Percentiles rank a stretch among this genome's conserved stretches.
Evolutionary conservation across 441 rosid genomes (phyloP).

Genomic region (Adansonia madagascariensis): DNA sequence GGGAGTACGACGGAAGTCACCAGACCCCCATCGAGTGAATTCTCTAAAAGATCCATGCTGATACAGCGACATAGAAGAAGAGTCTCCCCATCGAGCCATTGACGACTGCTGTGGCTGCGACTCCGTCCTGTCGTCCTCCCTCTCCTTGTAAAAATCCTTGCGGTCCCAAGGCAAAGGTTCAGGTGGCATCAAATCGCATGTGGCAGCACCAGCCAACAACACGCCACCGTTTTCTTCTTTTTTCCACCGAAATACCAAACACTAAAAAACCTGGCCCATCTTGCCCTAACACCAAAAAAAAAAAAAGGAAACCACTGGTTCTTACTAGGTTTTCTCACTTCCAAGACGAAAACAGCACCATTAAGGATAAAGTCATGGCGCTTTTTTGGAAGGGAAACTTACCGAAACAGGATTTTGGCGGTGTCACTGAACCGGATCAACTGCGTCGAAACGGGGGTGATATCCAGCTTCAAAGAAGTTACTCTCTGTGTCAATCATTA

Average conservation of each 20-base stretch:
- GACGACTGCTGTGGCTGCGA: constrained; percentile 48
- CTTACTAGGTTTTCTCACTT: constrained; percentile 15
- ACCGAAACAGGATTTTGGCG: neutral
- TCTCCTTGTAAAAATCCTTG: constrained; percentile 84
- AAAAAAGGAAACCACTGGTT: neutral
- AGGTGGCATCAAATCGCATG: constrained; percentile 88
- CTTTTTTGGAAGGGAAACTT: neutral
- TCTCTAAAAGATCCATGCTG: constrained; percentile 59
- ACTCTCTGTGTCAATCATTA: neutral
- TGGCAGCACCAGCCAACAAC: constrained; percentile 36
- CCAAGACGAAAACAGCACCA: neutral
- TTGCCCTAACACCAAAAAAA: neutral
- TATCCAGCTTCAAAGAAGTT: neutral
- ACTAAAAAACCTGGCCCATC: constrained; percentile 12
- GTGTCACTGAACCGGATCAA: constrained; percentile 20
- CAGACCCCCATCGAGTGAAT: constrained; percentile 68
- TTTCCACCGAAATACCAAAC: constrained; percentile 24
- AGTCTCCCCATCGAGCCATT: constrained; percentile 75
- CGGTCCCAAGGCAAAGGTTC: constrained; percentile 92
- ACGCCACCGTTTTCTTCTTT: constrained; percentile 29
- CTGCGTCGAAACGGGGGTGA: neutral
- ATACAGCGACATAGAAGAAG: constrained; percentile 42
- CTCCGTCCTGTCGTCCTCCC: constrained; percentile 86
- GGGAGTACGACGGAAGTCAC: constrained; percentile 77
- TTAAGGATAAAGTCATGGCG: neutral